Percentiles rank a stretch among this genome's conserved stretches.
Conservation (phyloP, 2,329 filamentous ascomycete species). For the Nigrospora sphaerica region DNA sequence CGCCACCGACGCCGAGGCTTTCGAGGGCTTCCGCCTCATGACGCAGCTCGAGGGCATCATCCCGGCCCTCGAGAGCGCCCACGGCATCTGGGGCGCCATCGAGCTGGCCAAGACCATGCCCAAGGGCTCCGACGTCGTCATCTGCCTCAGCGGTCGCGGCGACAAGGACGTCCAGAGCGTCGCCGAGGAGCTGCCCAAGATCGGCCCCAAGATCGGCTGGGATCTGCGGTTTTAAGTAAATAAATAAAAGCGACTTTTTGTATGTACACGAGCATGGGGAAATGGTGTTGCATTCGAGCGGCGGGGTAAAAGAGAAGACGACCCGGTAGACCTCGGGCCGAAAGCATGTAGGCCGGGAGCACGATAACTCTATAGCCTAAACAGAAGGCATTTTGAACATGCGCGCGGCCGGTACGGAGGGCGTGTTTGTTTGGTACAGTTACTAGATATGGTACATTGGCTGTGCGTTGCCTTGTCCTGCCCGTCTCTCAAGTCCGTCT, state of each 20-base stretch:
- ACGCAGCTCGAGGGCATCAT: constrained; percentile 93
- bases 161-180: constrained; percentile 99
- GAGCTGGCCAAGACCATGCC: constrained; percentile 89
- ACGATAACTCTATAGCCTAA: too few relatives aligned
- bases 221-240: constrained; percentile 51
- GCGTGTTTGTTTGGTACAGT: too few relatives aligned
- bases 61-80: constrained; percentile 86
- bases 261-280: too few relatives aligned
- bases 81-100: constrained; percentile 84
- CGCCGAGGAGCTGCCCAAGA: constrained; percentile 80
- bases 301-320: too few relatives aligned
- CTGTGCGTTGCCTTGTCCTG: too few relatives aligned
- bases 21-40: constrained; percentile 78
- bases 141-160: constrained; percentile 86
- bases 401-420: too few relatives aligned
- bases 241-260: not conserved
- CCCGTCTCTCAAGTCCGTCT: too few relatives aligned
- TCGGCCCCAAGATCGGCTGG: constrained; percentile 84
- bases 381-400: too few relatives aligned
- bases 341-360: too few relatives aligned
- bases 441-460: too few relatives aligned
- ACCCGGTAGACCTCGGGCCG: too few relatives aligned
- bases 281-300: too few relatives aligned
- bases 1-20: constrained; percentile 86
- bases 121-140: constrained; percentile 83